Conservation (phyloP, 768 basidiomycete species). For the Suillus weaverae region DNA sequence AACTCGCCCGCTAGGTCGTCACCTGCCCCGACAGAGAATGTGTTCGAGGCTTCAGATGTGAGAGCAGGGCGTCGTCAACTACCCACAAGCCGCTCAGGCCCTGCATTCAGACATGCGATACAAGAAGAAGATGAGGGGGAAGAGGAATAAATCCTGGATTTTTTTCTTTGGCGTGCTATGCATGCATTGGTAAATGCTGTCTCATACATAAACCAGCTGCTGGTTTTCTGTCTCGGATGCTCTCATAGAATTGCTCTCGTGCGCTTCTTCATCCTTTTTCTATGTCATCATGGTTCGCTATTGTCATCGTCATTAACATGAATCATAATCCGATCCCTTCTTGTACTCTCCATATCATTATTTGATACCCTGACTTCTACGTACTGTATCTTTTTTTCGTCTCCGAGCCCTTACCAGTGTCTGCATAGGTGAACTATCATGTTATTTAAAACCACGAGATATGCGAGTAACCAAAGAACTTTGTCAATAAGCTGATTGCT, state of each 20-base stretch:
- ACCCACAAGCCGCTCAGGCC: constrained; percentile 66
- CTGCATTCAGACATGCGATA: constrained; percentile 68
- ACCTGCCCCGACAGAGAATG: constrained; percentile 55
- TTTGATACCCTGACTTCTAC: constrained; percentile 26
- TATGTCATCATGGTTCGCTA: constrained; percentile 15
- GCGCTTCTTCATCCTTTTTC: constrained; percentile 5
- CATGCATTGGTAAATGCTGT: constrained; percentile 3
- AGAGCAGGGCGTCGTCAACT: constrained; percentile 67
- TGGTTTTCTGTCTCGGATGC: constrained; percentile 14
- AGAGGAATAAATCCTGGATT: constrained; percentile 47
- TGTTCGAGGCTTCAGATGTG: constrained; percentile 48
- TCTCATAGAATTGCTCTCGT: constrained; percentile 14
- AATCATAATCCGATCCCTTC: constrained; percentile 4
- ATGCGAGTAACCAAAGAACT: background rate
- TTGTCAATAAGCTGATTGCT: background rate
- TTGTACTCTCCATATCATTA: constrained; percentile 20
- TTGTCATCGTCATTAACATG: constrained; percentile 16
- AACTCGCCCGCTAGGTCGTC: constrained; percentile 62
- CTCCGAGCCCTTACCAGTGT: background rate
- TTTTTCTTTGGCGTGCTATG: constrained; percentile 2
- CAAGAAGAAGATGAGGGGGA: constrained; percentile 88
- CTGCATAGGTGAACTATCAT: background rate
- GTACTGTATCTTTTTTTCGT: constrained; percentile 5
- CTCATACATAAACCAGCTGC: constrained; percentile 6
- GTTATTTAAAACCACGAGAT: background rate